Base-by-base conservation (phyloP, 1,139 yeast genomes). In the Yamadazyma membranifaciens region DNA sequence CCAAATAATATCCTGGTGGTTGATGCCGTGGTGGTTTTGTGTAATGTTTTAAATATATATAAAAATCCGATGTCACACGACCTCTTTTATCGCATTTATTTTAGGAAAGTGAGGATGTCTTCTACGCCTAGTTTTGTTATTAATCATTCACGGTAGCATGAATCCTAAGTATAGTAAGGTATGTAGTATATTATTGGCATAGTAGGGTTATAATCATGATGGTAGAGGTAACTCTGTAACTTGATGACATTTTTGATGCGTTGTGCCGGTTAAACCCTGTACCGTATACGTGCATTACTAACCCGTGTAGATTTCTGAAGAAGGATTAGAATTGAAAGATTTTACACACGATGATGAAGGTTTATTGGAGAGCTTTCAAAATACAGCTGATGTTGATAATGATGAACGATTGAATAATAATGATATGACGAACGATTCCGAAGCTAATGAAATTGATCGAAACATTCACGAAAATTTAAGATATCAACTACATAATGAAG, bases 401-500 rank as follows among this genome's bases (percentile, higher is more conserved):
- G 25, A 30, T 7, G 24, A 20, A 20, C 24, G 24, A 20, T 20
- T 20, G 7, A 1, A 37, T 46, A 24, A 38, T 28, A 27, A 16
- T 4, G 6, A 34, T 5, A 25, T 22, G 10, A 20, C 26, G 6
- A 29, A 36, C 15, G n/a, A 14, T 17, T 20, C 26, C 5, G 25
- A 32, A 14, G 53, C 47, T 10, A 26, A 34, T 29, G 44, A 44
- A 31, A 50, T 52, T 13, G 52, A 52, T 38, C 37, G 53, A 32
- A 46, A 45, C 32, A 52, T 52, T 24, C 56, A 52, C 37, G 38
- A 42, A 12, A 50, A 51, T 11, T 33, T 33, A 13, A 15, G 25
- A 10, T 33, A 22, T 11, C 24, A 31, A 20, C 30, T 33, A 26
- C 11, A 26, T 26, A n/a, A 26, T n/a, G 30, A 27, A 27, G 30